Base-by-base conservation (phyloP, 441 rosid genomes). In the Mallotus repandus region DNA sequence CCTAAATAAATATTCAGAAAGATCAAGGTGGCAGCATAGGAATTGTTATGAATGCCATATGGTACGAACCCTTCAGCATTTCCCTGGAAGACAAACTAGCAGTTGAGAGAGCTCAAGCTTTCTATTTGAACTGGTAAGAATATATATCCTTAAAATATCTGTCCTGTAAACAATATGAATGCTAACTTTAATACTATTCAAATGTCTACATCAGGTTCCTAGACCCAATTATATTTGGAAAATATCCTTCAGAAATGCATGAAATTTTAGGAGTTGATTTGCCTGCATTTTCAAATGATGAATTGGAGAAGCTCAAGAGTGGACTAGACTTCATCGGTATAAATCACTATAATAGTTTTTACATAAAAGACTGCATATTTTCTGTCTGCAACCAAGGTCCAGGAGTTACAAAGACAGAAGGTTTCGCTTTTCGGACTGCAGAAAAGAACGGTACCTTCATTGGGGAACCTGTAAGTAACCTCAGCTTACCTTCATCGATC, bases 51-150 rank as follows among this genome's bases (percentile, higher is more conserved):
- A 81, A 87, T 59, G 79, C 85, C 1, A 2, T 64, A 7, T 90
- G 98, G 94, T 87, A 68, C 54, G 94, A 89, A 79, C 91, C 96
- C 38, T 54, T 87, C 66, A 90, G 89, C 75, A 68, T 75, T 78
- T 89, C 92, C 10, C 46, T 62, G 15, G 87, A 76, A 35, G 92
- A 89, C 81, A 78, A 77, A 69, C 53, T 80, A 57, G 97, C 94
- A 7, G 83, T 76, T 16, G 85, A 84, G 66, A 84, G 94, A 85
- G 94, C 92, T 75, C 84, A 74, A 38, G 83, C 87, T 16, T 91
- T 88, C 82, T 71, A 74, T 25, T 72, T 83, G 65, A 81, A 87
- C 76, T 88, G 94, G 96, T 90, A 71, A 78, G 58, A 22, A 62
- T 67, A 18, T 63, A 38, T 16, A 18, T 14, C 67, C 9, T 53